Conservation (phyloP, 352 stramenopile species). For the Bremia lactucae region DNA sequence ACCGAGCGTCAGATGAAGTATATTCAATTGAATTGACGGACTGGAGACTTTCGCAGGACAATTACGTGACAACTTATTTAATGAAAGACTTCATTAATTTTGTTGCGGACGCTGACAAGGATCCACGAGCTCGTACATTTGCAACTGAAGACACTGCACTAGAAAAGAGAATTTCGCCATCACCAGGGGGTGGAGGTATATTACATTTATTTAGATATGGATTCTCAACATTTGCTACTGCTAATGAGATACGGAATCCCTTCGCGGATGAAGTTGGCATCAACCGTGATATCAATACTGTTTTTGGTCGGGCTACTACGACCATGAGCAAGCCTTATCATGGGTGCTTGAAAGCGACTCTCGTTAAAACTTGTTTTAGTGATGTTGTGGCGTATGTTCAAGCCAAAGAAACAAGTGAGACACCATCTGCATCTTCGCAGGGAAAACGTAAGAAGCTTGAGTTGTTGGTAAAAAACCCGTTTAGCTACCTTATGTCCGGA, state of each 20-base stretch:
- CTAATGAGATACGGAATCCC: slow-evolving; percentile 5
- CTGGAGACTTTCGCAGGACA: slow-evolving; percentile 27
- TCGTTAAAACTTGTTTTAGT: slow-evolving; percentile 37
- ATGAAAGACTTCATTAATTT: slow-evolving; percentile 29
- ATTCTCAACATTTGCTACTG: slow-evolving; percentile 7
- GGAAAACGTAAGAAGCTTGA: slow-evolving; percentile 56
- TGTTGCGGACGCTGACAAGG: slow-evolving; percentile 18
- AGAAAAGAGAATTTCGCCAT: slow-evolving; percentile 4
- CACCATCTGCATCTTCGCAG: slow-evolving; percentile 11
- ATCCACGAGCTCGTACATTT: slow-evolving; percentile 27
- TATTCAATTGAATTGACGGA: slow-evolving; percentile 27
- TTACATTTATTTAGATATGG: slow-evolving; percentile 59
- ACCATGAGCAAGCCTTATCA: slow-evolving; percentile 39
- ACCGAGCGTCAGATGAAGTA: slow-evolving; percentile 26
- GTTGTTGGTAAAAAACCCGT: slow-evolving; percentile 46
- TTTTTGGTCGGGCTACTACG: slow-evolving; percentile 45
- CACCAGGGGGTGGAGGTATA: slow-evolving; percentile 40
- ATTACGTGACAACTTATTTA: slow-evolving; percentile 44
- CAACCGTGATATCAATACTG: slow-evolving; percentile 34
- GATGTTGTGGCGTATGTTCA: slow-evolving; percentile 47
- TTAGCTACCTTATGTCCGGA: slow-evolving; percentile 42
- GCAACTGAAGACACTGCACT: slow-evolving; percentile 9
- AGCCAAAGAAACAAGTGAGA: slow-evolving; percentile 24
- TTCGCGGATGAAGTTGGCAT: slow-evolving; percentile 36
- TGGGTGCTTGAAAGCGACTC: slow-evolving; percentile 30